Evolutionary conservation across 768 basidiomycete genomes (phyloP).

Genomic region (Russula vinacea): DNA sequence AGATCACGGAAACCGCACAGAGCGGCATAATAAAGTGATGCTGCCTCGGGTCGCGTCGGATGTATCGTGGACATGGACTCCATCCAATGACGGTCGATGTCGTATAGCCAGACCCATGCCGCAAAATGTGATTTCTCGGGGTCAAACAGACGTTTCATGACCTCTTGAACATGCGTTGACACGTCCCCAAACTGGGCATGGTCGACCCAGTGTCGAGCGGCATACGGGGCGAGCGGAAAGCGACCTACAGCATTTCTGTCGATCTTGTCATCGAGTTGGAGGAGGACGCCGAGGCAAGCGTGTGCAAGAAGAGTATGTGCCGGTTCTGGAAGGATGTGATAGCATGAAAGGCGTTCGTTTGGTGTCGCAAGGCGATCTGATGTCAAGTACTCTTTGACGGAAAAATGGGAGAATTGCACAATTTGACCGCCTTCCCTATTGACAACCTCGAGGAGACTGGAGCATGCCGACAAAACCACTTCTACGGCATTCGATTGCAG

Average conservation of each 20-base stretch:
- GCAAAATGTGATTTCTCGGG: not conserved
- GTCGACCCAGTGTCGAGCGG: constrained; percentile 13
- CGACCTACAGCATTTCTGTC: not conserved
- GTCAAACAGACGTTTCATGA: constrained; percentile 5
- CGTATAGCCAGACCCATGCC: constrained; percentile 7
- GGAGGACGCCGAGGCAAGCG: constrained; percentile 1
- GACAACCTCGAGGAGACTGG: not conserved
- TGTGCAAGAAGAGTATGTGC: constrained; percentile 11
- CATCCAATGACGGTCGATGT: not conserved
- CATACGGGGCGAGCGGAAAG: not conserved
- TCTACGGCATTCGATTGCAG: not conserved
- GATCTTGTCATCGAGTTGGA: not conserved
- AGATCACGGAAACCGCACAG: constrained; percentile 10
- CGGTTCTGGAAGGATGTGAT: not conserved
- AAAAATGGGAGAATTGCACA: constrained; percentile 20
- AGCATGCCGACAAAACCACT: not conserved
- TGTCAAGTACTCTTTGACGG: constrained; percentile 20
- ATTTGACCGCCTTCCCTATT: not conserved
- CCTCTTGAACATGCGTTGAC: not conserved
- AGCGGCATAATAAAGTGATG: constrained; percentile 8
- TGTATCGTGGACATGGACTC: not conserved
- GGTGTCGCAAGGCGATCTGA: not conserved
- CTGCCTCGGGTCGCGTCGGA: not conserved
- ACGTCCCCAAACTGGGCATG: not conserved
- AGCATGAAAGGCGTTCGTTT: not conserved